These are phyloP conservation scores for Austroboletus festivus DNA, from an alignment of 768 basidiomycete species.

Conservation along the genomic window DNA sequence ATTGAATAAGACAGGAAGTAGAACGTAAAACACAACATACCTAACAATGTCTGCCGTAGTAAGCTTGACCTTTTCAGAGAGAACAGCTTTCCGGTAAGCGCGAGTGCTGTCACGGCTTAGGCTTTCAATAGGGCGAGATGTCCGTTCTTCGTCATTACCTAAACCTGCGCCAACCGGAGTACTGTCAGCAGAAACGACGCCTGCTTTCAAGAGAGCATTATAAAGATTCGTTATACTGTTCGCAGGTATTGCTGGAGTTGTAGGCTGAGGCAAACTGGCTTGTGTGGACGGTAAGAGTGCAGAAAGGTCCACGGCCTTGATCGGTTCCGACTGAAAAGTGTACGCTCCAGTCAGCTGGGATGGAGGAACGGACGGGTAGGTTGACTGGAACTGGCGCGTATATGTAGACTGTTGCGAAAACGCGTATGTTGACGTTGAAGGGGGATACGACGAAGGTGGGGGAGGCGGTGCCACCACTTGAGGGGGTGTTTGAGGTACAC, in stretches of 20 bases:
- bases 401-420: conserved; percentile 34
- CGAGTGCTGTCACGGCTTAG: conserved; percentile 48
- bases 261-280: conserved; percentile 21
- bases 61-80: conserved; percentile 59
- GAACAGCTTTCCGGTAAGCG: conserved; percentile 57
- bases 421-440: conserved; percentile 25
- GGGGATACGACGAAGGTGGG: conserved; percentile 20
- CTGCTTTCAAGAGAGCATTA: conserved; percentile 74
- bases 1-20: background rate
- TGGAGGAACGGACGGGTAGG: conserved; percentile 31
- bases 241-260: conserved; percentile 22
- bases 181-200: conserved; percentile 58
- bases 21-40: conserved; percentile 40
- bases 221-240: conserved; percentile 56
- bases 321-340: conserved; percentile 22
- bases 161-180: conserved; percentile 51
- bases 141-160: conserved; percentile 25
- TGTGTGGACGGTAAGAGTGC: conserved; percentile 27
- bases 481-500: conserved; percentile 35
- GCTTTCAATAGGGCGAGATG: conserved; percentile 30
- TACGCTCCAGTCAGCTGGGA: conserved; percentile 30
- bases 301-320: conserved; percentile 30
- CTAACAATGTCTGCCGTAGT: conserved; percentile 67
- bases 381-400: conserved; percentile 25
- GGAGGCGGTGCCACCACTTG: conserved; percentile 32